These are phyloP conservation scores for Aspergillus olivimuriae DNA, from an alignment of 495 filamentous ascomycete genomes.

Conservation along the genomic window DNA sequence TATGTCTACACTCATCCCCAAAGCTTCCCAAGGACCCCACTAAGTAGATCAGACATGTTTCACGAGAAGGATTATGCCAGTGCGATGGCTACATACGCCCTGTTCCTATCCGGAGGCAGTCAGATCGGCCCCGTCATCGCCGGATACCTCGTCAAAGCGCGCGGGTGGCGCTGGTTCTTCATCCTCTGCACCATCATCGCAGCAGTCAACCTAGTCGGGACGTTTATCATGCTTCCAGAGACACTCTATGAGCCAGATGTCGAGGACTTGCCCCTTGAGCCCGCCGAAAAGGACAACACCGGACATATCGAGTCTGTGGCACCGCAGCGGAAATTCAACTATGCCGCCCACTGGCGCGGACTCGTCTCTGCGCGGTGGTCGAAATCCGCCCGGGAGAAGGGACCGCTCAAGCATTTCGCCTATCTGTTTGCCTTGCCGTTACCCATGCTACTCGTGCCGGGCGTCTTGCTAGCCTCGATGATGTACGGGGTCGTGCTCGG, in stretches of 20 bases:
- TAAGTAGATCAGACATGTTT: constrained; percentile 23
- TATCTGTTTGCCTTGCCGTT: constrained; percentile 27
- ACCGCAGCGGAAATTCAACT: constrained; percentile 14
- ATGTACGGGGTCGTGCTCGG: constrained; percentile 33
- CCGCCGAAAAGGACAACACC: constrained; percentile 11
- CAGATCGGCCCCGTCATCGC: constrained; percentile 28
- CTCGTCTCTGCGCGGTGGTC: constrained; percentile 22
- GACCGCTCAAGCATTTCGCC: constrained; percentile 13
- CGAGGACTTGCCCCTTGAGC: constrained; percentile 10
- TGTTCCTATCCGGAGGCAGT: constrained; percentile 31
- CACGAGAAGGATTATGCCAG: constrained; percentile 34
- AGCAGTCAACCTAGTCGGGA: constrained; percentile 22
- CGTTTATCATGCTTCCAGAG: constrained; percentile 25
- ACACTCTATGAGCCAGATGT: constrained; percentile 22
- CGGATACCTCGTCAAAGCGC: constrained; percentile 22
- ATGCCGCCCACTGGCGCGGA: constrained; percentile 20
- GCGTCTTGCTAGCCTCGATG: constrained; percentile 22
- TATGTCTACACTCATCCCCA: constrained; percentile 5
- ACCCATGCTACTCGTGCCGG: constrained; percentile 25
- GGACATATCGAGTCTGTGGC: constrained; percentile 17
- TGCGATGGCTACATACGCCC: constrained; percentile 33
- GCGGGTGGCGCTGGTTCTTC: constrained; percentile 31
- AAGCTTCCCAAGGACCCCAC: background rate
- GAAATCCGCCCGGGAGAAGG: constrained; percentile 14
- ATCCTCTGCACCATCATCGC: constrained; percentile 27